A percentile compares a stretch with the other conserved stretches of the same genome.
These are phyloP conservation scores for Trifolium fragiferum DNA, from an alignment of 306 rosid species.

Conservation along the genomic window DNA sequence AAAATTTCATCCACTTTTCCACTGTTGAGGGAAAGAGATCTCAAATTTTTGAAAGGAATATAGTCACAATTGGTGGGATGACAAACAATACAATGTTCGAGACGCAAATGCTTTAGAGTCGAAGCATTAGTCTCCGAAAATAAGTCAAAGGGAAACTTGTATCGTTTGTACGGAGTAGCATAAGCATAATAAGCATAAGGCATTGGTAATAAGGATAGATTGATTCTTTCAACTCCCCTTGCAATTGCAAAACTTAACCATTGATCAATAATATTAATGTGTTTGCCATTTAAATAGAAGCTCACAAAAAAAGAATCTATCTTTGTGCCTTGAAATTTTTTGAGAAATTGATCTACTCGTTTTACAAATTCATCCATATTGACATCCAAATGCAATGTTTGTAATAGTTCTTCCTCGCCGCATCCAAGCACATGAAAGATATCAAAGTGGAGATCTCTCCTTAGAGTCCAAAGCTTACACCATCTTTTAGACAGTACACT, in stretches of 20 bases:
- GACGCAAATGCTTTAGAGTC: neutral
- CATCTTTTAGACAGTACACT: neutral
- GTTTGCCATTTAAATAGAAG: neutral
- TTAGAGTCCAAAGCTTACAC: neutral
- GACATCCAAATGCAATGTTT: neutral
- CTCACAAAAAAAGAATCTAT: neutral
- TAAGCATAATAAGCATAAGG: rapidly evolving
- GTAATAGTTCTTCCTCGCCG: neutral
- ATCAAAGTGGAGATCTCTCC: slow-evolving; percentile 21
- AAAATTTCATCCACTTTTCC: neutral
- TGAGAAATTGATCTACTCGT: neutral
- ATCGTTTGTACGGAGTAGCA: neutral
- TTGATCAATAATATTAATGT: neutral
- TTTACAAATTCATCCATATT: neutral
- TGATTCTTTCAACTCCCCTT: neutral
- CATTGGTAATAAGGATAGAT: neutral
- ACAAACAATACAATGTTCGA: neutral
- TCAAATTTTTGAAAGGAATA: neutral
- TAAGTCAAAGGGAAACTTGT: neutral
- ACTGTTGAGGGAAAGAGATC: neutral
- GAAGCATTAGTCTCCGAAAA: neutral
- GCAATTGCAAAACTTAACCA: neutral
- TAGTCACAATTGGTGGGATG: neutral
- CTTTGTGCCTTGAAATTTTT: neutral
- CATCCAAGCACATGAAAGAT: neutral